Evolutionary conservation across 2,329 filamentous ascomycete species (phyloP).

Genomic region (Pseudocercospora cruenta): DNA sequence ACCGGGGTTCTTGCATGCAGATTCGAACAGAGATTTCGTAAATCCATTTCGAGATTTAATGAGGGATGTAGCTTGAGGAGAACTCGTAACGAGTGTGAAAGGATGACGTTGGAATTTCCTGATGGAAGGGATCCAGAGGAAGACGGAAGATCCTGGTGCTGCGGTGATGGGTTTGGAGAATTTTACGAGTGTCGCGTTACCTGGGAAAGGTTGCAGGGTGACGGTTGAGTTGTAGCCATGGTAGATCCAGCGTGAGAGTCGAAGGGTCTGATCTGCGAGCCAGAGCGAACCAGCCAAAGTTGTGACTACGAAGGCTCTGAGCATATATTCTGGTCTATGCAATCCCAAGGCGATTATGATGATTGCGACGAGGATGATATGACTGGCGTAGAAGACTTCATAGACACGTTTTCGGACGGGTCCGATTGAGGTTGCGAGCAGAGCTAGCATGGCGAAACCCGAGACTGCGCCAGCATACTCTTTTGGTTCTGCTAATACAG

Average conservation of each 20-base stretch:
- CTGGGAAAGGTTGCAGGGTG: conserved; percentile 27
- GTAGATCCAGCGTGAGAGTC: conserved; percentile 26
- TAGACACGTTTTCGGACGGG: conserved; percentile 29
- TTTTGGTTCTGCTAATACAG: not conserved
- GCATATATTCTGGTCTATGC: conserved; percentile 27
- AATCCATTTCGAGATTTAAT: conserved; percentile 30
- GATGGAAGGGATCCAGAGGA: conserved; percentile 30
- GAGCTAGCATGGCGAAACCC: conserved; percentile 28
- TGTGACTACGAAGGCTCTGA: conserved; percentile 28
- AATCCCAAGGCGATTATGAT: conserved; percentile 29
- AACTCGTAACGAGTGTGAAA: conserved; percentile 28
- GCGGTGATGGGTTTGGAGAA: conserved; percentile 21
- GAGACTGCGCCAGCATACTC: conserved; percentile 29
- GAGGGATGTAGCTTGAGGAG: conserved; percentile 27
- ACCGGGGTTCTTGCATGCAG: conserved; percentile 24
- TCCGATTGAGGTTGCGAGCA: conserved; percentile 28
- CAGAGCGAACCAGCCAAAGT: conserved; percentile 25
- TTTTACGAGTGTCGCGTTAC: conserved; percentile 27
- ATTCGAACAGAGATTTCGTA: conserved; percentile 25
- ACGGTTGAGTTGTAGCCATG: conserved; percentile 23
- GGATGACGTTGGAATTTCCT: conserved; percentile 28
- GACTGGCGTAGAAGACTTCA: conserved; percentile 31
- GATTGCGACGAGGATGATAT: conserved; percentile 26
- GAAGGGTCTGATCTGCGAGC: conserved; percentile 26
- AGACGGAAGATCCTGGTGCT: conserved; percentile 29